These are phyloP conservation scores for Lentinula lateritia DNA, from an alignment of 768 basidiomycete species.

Conservation along the genomic window DNA sequence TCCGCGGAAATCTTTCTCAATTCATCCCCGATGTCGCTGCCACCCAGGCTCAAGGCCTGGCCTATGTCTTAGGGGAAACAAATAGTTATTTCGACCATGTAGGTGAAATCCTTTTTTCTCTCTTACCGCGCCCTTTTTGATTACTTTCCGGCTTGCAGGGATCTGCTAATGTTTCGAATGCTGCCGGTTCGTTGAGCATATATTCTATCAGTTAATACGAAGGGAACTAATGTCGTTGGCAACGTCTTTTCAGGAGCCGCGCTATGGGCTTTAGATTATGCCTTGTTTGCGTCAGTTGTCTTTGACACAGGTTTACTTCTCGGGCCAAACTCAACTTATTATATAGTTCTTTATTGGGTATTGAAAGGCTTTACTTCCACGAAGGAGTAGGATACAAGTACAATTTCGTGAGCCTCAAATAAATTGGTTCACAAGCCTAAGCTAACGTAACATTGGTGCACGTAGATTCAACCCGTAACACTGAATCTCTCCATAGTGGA, in stretches of 20 bases:
- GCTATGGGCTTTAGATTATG: slow-evolving; percentile 64
- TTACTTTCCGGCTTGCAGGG: slow-evolving; percentile 14
- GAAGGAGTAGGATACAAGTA: slow-evolving; percentile 70
- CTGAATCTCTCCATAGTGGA: slow-evolving; percentile 55
- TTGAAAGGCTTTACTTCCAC: slow-evolving; percentile 52
- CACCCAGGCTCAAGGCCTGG: slow-evolving; percentile 36
- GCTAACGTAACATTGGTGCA: no score
- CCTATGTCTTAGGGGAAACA: slow-evolving; percentile 60
- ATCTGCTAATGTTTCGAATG: neutral
- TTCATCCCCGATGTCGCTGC: slow-evolving; percentile 52
- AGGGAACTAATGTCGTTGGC: slow-evolving; percentile 32
- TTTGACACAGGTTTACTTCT: neutral
- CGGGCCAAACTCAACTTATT: neutral
- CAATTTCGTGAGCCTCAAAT: slow-evolving; percentile 36
- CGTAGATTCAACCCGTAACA: slow-evolving; percentile 57
- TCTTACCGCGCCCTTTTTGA: neutral
- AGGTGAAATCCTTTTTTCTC: slow-evolving; percentile 8
- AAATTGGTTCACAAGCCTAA: neutral
- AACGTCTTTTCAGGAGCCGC: slow-evolving; percentile 69
- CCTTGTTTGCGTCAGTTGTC: slow-evolving; percentile 43
- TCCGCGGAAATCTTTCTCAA: slow-evolving; percentile 49
- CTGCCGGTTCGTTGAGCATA: neutral
- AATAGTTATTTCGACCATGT: slow-evolving; percentile 47
- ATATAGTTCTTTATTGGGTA: neutral
- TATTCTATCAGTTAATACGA: neutral